A percentile compares a stretch with the other conserved stretches of the same genome.
Conservation (phyloP, 306 rosid genomes). For the Biancaea sappan region DNA sequence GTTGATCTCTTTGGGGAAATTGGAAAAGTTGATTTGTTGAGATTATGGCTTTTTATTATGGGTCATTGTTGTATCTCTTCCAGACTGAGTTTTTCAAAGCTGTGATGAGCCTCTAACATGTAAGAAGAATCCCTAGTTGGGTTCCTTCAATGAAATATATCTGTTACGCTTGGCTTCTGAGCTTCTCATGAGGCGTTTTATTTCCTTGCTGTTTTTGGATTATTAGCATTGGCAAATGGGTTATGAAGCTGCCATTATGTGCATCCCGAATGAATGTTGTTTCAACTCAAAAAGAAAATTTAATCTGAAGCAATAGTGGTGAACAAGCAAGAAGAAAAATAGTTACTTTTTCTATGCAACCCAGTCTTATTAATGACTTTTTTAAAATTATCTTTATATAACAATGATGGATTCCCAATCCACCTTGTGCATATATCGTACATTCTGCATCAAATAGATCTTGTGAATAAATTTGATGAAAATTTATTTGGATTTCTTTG, state of each 20-base stretch:
- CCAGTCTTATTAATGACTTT: too few species aligned
- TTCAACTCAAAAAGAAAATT: neutral
- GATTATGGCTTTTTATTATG: neutral
- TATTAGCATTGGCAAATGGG: neutral
- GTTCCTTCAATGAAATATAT: conserved; percentile 45
- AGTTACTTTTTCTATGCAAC: too few species aligned
- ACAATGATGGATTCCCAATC: neutral
- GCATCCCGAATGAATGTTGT: neutral
- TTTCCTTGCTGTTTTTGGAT: neutral
- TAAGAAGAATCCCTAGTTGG: conserved; percentile 39
- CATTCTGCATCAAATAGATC: neutral
- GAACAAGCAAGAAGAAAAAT: neutral
- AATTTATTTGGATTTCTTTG: neutral
- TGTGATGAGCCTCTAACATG: conserved; percentile 55
- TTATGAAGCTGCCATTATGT: neutral
- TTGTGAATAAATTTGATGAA: neutral
- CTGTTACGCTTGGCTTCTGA: conserved; percentile 74
- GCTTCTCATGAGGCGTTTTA: conserved; percentile 23
- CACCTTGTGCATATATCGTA: too few species aligned
- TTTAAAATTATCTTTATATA: neutral
- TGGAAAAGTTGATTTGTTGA: neutral
- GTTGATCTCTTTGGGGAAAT: neutral
- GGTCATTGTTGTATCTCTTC: neutral
- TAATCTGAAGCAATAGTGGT: neutral
- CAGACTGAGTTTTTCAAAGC: neutral